These are phyloP conservation scores for Lactarius sp. DNA, from an alignment of 768 basidiomycete species.

Conservation along the genomic window DNA sequence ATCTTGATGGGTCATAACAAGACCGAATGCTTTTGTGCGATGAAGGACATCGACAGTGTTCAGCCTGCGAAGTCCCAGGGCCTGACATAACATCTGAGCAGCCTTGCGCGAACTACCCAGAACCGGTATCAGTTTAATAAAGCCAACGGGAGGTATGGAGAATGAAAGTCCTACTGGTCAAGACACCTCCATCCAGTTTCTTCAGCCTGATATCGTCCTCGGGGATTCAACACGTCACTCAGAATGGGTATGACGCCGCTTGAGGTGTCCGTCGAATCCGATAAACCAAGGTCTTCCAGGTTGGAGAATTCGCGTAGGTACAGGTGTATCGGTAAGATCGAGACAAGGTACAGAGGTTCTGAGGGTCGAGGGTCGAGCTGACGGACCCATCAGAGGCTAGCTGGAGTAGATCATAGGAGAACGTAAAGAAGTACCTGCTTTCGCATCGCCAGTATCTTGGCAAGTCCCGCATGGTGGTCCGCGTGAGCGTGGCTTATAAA, in stretches of 20 bases:
- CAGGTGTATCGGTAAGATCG: slow-evolving; percentile 48
- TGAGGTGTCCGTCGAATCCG: slow-evolving; percentile 35
- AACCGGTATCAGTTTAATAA: background rate
- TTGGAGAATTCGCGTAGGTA: slow-evolving; percentile 71
- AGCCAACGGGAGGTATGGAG: background rate
- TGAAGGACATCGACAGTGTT: slow-evolving; percentile 23
- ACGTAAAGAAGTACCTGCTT: slow-evolving; percentile 45
- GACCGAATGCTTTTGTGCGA: slow-evolving; percentile 23
- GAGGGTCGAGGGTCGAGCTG: slow-evolving; percentile 61
- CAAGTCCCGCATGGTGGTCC: slow-evolving; percentile 86
- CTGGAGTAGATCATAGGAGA: background rate
- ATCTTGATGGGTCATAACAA: slow-evolving; percentile 20
- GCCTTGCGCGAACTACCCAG: slow-evolving; percentile 19
- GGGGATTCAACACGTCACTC: slow-evolving; percentile 17
- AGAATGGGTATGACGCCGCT: slow-evolving; percentile 50
- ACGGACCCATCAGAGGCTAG: slow-evolving; percentile 4
- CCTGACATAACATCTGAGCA: slow-evolving; percentile 20
- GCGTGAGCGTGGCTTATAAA: slow-evolving; percentile 89
- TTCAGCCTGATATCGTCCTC: background rate
- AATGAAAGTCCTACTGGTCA: slow-evolving; percentile 8
- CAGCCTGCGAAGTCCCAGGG: slow-evolving; percentile 16
- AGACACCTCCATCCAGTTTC: slow-evolving; percentile 3
- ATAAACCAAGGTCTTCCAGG: slow-evolving; percentile 67
- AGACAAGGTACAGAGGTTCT: slow-evolving; percentile 68
- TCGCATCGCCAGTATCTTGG: slow-evolving; percentile 67